Evolutionary conservation across 805 yeast species (phyloP), one percentile per base, ranked within the genome.

Genomic region (Phaffomyces antillensis): DNA sequence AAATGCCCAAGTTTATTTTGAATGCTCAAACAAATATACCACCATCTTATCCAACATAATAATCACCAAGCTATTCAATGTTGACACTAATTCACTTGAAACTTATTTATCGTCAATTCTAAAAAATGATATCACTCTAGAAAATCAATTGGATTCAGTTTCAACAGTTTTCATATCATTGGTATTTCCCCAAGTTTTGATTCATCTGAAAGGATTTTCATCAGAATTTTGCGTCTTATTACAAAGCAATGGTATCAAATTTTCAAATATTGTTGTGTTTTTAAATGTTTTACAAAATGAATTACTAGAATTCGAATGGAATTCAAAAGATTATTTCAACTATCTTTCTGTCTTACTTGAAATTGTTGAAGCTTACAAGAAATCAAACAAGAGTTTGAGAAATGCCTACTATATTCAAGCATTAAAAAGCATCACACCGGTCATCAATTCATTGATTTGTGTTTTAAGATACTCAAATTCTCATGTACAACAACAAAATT

Each of bases 31-130:
- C 4, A 61, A 60, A 34, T 54, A 72, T 20, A 52, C 54, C 12
- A 58, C 61, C 25, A 57, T 67, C 1, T 49, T 75, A 5, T 56
- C 75, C 2, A 56, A 62, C 13, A 57, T 68, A 8, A 62, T 73
- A 39, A 61, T 73, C 5, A 58, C 68, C 4, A 65, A 58, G 41
- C 37, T 57, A 1, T 49, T 58, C 38, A 55, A 47, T 7, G 40
- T 40, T 17, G 63, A 56, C 11, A 50, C 59, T 12, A 41, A 41
- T 16, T 34, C 50, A 1, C 36, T 57, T 5, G 60, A 58, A 24
- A n/a, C 37, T 5, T 60, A 57, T 36, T 36, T 58, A 20, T 34
- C 42, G 3, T 36, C 50, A 0, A 34, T 59, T 8, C 30, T 56
- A 6, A 40, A 46, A 5, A 16, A n/a, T 3, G 55, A 53, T n/a